A percentile compares a stretch with the other conserved stretches of the same genome.
Conservation (phyloP, 345 rosid species). For the Ceriops tagal region DNA sequence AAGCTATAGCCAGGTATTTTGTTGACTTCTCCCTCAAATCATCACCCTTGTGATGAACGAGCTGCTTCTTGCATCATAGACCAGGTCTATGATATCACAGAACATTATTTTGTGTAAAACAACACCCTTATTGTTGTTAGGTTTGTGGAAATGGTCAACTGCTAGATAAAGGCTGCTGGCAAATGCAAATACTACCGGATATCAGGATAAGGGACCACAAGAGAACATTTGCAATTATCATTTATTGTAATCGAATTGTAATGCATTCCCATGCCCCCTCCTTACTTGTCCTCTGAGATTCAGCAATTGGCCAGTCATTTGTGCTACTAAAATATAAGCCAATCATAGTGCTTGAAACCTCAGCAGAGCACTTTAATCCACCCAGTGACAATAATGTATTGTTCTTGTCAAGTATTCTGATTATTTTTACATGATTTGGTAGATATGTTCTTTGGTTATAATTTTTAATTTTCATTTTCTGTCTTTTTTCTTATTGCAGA, state of each 20-base stretch:
- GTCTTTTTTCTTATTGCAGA: constrained; percentile 37
- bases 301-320: not conserved
- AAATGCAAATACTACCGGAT: no score
- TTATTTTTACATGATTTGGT: constrained; percentile 9
- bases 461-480: constrained; percentile 4
- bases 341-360: not conserved
- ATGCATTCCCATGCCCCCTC: no score
- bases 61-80: not conserved
- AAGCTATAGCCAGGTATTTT: constrained; percentile 79
- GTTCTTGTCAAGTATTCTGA: not conserved
- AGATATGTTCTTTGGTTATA: not conserved
- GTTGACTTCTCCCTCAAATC: no score
- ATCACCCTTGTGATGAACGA: not conserved
- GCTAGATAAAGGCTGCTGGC: not conserved
- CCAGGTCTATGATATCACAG: not conserved
- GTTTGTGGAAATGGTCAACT: not conserved
- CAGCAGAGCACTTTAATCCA: no score
- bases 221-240: no score
- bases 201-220: no score
- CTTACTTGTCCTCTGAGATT: no score
- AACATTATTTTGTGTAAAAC: not conserved
- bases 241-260: no score
- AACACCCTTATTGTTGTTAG: not conserved
- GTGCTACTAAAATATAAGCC: no score
- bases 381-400: no score